A percentile compares a stretch with the other conserved stretches of the same genome.
Evolutionary conservation across 2,329 filamentous ascomycete genomes (phyloP).

Genomic region (Botryotinia narcissicola): DNA sequence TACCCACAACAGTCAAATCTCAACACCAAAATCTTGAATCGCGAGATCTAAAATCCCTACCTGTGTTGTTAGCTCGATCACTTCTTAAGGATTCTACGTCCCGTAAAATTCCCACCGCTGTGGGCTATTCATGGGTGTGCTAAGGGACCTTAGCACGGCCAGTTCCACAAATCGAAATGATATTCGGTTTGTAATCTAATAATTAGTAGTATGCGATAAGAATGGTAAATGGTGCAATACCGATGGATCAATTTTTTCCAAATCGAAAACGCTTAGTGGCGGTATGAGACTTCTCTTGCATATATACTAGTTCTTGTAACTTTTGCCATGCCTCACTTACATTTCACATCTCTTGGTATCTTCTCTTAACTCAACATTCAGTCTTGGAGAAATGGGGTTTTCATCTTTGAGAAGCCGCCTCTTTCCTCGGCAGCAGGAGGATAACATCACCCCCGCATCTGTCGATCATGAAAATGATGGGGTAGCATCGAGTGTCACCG

Average conservation of each 20-base stretch:
- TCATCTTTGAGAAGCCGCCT: slow-evolving; percentile 12
- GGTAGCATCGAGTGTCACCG: slow-evolving; percentile 9
- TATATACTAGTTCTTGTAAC: not conserved
- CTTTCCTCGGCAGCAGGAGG: slow-evolving; percentile 1
- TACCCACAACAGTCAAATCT: not conserved
- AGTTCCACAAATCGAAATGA: not conserved
- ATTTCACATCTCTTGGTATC: not conserved
- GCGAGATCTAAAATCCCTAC: not conserved
- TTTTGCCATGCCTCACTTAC: not conserved
- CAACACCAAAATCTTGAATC: not conserved
- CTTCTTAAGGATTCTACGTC: not conserved
- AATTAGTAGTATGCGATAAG: not conserved
- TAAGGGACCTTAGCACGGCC: not conserved
- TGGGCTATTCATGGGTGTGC: not conserved
- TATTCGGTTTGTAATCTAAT: slow-evolving; percentile 1
- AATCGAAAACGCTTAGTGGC: slow-evolving; percentile 1
- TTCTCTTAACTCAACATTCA: not conserved
- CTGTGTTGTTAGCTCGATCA: not conserved
- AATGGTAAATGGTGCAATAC: slow-evolving; percentile 8
- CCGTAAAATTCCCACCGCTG: not conserved
- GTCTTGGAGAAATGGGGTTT: slow-evolving; percentile 2
- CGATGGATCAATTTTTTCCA: not conserved
- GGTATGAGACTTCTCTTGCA: not conserved
- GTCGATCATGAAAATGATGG: not conserved
- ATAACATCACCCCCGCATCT: not conserved